Evolutionary conservation across 1,284 basidiomycete species (phyloP).

Genomic region (Ustilago vetiveriae): DNA sequence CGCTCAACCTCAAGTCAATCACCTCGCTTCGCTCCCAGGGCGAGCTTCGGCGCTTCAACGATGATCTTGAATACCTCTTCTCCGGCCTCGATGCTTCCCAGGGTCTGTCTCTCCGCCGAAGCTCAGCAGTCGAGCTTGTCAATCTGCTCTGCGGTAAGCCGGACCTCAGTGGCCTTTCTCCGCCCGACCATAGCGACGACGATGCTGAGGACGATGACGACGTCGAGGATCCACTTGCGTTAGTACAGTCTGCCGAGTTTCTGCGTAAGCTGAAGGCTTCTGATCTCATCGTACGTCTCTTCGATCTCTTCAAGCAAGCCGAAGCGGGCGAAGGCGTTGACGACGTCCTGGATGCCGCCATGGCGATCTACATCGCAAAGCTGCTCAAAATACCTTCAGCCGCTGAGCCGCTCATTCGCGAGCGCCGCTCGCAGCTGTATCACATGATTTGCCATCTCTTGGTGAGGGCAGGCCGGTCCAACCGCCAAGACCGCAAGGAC

Average conservation of each 20-base stretch:
- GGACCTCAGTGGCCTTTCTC: constrained; percentile 17
- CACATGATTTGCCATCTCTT: constrained; percentile 18
- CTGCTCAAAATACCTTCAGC: constrained; percentile 18
- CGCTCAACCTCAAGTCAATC: constrained; percentile 50
- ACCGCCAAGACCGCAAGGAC: constrained; percentile 24
- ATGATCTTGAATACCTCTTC: constrained; percentile 51
- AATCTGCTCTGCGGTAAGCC: constrained; percentile 43
- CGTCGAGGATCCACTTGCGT: constrained; percentile 24
- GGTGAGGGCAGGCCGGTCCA: neutral
- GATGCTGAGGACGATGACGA: constrained; percentile 4
- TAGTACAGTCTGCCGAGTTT: constrained; percentile 40
- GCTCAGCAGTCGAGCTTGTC: constrained; percentile 40
- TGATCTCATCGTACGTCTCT: constrained; percentile 35
- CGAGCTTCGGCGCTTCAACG: constrained; percentile 49
- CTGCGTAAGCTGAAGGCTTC: constrained; percentile 49
- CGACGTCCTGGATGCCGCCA: constrained; percentile 35
- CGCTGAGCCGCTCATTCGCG: constrained; percentile 31
- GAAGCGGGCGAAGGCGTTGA: constrained; percentile 42
- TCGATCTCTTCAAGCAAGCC: constrained; percentile 31
- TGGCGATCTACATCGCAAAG: constrained; percentile 38
- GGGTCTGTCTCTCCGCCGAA: constrained; percentile 23
- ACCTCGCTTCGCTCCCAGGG: constrained; percentile 41
- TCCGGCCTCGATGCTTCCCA: constrained; percentile 31
- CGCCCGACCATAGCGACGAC: constrained; percentile 13
- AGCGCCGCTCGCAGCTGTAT: constrained; percentile 24